These are phyloP conservation scores for Nannochloropsis granulata DNA, from an alignment of 108 stramenopile genomes.

Conservation along the genomic window DNA sequence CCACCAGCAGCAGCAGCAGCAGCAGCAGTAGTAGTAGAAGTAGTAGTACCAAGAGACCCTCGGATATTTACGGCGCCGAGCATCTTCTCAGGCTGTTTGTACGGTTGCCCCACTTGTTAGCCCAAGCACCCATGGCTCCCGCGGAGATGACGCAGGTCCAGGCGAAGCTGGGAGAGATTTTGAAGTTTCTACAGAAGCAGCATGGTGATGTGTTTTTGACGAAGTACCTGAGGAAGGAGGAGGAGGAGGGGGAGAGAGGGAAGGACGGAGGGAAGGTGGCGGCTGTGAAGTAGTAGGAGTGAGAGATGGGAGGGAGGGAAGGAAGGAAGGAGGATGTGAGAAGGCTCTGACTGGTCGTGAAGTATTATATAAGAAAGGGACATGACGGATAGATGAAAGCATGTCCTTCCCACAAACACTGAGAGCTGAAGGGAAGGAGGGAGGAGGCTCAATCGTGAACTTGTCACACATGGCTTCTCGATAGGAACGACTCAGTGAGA, in stretches of 20 bases:
- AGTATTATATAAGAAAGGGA: too few relatives aligned
- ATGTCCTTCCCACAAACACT: too few relatives aligned
- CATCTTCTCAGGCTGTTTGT: slow-evolving; percentile 22
- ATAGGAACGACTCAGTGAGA: too few relatives aligned
- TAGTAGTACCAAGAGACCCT: neutral
- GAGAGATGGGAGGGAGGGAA: neutral
- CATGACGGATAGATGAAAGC: too few relatives aligned
- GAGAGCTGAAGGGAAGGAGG: too few relatives aligned
- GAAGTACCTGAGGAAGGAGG: slow-evolving; percentile 11
- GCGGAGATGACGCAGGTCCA: slow-evolving; percentile 23
- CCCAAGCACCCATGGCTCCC: slow-evolving; percentile 2
- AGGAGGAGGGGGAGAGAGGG: neutral
- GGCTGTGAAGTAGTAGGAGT: neutral
- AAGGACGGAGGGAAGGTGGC: neutral
- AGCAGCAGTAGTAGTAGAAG: neutral
- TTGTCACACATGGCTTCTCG: too few relatives aligned
- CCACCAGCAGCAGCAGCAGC: neutral
- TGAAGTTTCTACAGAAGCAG: slow-evolving; percentile 26
- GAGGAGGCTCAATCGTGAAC: too few relatives aligned
- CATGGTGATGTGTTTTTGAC: slow-evolving; percentile 10
- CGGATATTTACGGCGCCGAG: slow-evolving; percentile 30
- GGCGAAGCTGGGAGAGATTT: slow-evolving; percentile 17
- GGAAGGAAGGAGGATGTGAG: too few relatives aligned
- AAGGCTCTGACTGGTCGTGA: too few relatives aligned
- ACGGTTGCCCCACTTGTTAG: slow-evolving; percentile 22